Conservation (phyloP, 2,329 filamentous ascomycete species). For the Stylonectria norvegica region DNA sequence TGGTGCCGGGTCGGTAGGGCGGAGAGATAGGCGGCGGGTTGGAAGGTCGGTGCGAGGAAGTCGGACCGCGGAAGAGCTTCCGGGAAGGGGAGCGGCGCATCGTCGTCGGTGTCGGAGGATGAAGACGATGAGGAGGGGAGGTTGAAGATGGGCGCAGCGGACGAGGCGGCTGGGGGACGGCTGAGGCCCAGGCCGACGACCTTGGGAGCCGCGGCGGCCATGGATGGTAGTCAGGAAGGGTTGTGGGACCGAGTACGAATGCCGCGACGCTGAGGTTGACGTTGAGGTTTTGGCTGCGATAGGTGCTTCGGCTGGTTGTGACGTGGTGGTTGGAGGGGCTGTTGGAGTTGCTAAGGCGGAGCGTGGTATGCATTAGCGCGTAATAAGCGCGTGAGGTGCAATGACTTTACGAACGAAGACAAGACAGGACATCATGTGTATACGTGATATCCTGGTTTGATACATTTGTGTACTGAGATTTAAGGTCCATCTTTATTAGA, state of each 20-base stretch:
- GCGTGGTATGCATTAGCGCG: neutral
- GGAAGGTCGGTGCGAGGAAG: conserved; percentile 75
- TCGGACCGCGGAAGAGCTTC: conserved; percentile 76
- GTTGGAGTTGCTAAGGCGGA: neutral
- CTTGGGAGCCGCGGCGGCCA: conserved; percentile 22
- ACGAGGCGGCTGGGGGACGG: conserved; percentile 21
- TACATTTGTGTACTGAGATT: too few species aligned
- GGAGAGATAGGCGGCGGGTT: conserved; percentile 75
- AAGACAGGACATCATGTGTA: too few species aligned
- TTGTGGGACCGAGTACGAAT: neutral
- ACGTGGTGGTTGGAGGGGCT: neutral
- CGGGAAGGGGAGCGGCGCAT: conserved; percentile 80
- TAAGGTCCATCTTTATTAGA: too few species aligned
- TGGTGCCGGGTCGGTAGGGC: conserved; percentile 85
- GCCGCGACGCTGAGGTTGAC: neutral
- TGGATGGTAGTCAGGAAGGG: conserved; percentile 5
- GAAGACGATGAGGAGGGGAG: conserved; percentile 42
- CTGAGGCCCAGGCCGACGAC: conserved; percentile 28
- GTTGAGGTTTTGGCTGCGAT: too few species aligned
- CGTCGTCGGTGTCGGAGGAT: conserved; percentile 47
- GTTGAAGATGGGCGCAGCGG: conserved; percentile 37
- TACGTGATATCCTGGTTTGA: too few species aligned
- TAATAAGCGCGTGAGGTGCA: neutral
- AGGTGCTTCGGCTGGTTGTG: too few species aligned
- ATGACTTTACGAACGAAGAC: neutral